Evolutionary conservation across 2,329 filamentous ascomycete genomes (phyloP), one percentile per base, ranked within the genome.

Genomic region (Ambrosiella beaveri): DNA sequence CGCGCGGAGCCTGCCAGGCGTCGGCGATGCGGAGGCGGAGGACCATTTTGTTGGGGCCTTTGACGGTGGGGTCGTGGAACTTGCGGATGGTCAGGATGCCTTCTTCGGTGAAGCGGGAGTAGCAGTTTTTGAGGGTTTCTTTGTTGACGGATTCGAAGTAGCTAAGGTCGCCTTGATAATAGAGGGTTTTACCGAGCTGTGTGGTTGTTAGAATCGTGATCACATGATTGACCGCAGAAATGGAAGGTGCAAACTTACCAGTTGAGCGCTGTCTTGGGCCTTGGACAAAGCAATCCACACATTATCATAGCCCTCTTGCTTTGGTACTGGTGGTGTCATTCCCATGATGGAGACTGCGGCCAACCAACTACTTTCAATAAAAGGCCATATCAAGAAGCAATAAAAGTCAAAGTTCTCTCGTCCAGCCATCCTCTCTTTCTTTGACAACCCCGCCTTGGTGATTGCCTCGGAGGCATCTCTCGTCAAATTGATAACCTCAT

Each of bases 111-210:
- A 95, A 95, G 13, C 88, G 81, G 41, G 81, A 77, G 70, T 91
- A 96, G 0, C 90, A 85, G 69, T 98, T 98, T 67, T 93, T 95
- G 59, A 98, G 78, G 0, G 90, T 95, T 69, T 98, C 91, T 65
- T 96, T 96, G 74, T 98, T 98, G 63, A 98, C 91, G 2, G 93
- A 90, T 71, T 98, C 93, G 64, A 96, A 97, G 71, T 98, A 98
- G 37, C 85, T 90, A 8, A 98, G 79, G 66, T 98, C 93, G 58
- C 93, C 93, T 72, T 98, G 91, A 68, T 98, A 91, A 67, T 96
- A 98, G 1, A 98, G 77, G 0, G 93, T 97, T 71, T 98, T 97
- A 57, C 93, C 93, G 37, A 96, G 80, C 79, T 91, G 64, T 15
- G 44, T 12, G 27, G 41, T 19, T 35, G 51, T 44, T 17, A 49